These are phyloP conservation scores for Neonectria faginata DNA, from an alignment of 2,329 filamentous ascomycete species.

Conservation along the genomic window DNA sequence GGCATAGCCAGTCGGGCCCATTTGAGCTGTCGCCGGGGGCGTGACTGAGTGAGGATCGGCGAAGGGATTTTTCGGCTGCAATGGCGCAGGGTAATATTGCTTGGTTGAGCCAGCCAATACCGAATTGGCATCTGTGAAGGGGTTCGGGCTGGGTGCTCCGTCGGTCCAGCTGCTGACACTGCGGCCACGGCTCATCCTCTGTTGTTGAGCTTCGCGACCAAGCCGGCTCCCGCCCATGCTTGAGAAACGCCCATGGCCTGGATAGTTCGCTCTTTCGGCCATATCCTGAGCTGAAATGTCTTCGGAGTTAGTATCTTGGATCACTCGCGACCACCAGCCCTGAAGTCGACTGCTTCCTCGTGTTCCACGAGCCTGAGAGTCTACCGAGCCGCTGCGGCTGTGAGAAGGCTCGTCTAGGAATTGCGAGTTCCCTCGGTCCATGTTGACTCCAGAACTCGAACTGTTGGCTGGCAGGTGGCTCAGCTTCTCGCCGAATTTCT, in stretches of 20 bases:
- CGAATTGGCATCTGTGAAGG: conserved; percentile 58
- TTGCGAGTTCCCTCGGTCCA: conserved; percentile 66
- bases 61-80: conserved; percentile 56
- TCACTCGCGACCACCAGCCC: conserved; percentile 61
- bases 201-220: conserved; percentile 30
- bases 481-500: conserved; percentile 41
- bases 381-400: conserved; percentile 54
- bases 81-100: conserved; percentile 51
- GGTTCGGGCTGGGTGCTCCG: conserved; percentile 24
- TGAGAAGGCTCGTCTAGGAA: conserved; percentile 56
- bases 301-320: conserved; percentile 54
- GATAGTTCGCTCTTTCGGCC: conserved; percentile 32
- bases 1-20: conserved; percentile 57
- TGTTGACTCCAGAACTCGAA: conserved; percentile 57
- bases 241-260: conserved; percentile 13
- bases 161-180: conserved; percentile 25
- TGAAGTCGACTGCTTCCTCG: conserved; percentile 31
- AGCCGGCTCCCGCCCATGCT: conserved; percentile 25
- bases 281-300: conserved; percentile 49
- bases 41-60: conserved; percentile 61
- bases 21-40: conserved; percentile 39
- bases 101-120: conserved; percentile 54
- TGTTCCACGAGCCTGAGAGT: conserved; percentile 23
- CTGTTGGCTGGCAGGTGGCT: conserved; percentile 37
- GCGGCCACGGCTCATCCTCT: conserved; percentile 18